Conservation (phyloP, 2,329 filamentous ascomycete genomes). For the Cercospora zeina region DNA sequence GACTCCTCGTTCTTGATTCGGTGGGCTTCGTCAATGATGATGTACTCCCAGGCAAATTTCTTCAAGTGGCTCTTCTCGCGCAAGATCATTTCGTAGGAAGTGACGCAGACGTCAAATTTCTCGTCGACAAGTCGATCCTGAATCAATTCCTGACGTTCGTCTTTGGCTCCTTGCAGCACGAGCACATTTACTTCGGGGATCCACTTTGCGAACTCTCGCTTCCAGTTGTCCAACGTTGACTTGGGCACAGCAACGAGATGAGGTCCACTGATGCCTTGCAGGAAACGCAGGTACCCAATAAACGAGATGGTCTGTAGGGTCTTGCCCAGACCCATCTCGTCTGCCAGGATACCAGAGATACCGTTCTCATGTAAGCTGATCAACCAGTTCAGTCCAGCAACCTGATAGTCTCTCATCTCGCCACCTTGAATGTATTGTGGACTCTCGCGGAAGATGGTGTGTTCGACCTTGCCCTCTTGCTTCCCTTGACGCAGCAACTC, state of each 20-base stretch:
- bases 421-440: slow-evolving; percentile 83
- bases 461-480: slow-evolving; percentile 71
- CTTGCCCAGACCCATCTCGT: slow-evolving; percentile 98
- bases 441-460: slow-evolving; percentile 91
- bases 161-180: slow-evolving; percentile 91
- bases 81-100: slow-evolving; percentile 98
- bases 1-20: slow-evolving; percentile 99
- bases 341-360: slow-evolving; percentile 95
- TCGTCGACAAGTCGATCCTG: slow-evolving; percentile 88
- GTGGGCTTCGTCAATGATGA: slow-evolving; percentile 97
- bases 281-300: slow-evolving; percentile 87
- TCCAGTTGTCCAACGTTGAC: slow-evolving; percentile 98
- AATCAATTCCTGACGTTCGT: slow-evolving; percentile 85
- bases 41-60: slow-evolving; percentile 99
- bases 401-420: slow-evolving; percentile 92
- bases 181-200: slow-evolving; percentile 93
- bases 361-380: slow-evolving; percentile 97
- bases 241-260: slow-evolving; percentile 93
- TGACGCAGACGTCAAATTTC: slow-evolving; percentile 96
- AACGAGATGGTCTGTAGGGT: slow-evolving; percentile 97
- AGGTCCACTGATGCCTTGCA: slow-evolving; percentile 84
- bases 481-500: slow-evolving; percentile 85
- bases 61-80: slow-evolving; percentile 91
- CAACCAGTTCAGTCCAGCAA: slow-evolving; percentile 94
- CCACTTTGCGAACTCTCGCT: slow-evolving; percentile 89